Evolutionary conservation across 2,329 filamentous ascomycete species (phyloP).

Genomic region (Aspergillus texensis): DNA sequence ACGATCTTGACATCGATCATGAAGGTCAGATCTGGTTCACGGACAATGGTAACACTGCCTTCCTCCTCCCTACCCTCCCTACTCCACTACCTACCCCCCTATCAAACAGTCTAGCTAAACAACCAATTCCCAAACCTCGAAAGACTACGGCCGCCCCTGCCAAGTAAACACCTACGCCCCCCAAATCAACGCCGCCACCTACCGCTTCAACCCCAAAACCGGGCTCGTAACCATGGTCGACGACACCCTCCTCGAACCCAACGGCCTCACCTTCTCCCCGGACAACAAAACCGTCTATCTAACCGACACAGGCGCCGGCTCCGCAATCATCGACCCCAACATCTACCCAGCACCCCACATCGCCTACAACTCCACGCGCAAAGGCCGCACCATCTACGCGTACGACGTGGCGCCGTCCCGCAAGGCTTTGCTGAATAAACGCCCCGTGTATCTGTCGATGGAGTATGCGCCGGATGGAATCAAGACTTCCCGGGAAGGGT

Average conservation of each 20-base stretch:
- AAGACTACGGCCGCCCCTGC: not conserved
- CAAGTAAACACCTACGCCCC: not conserved
- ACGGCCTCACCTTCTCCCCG: not conserved
- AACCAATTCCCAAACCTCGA: no score
- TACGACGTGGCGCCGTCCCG: not conserved
- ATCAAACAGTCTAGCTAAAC: not conserved
- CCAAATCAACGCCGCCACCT: not conserved
- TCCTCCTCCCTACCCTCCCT: no score
- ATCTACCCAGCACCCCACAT: not conserved
- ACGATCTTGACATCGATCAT: not conserved
- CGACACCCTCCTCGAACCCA: not conserved
- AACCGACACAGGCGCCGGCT: not conserved
- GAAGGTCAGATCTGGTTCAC: not conserved
- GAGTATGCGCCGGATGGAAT: not conserved
- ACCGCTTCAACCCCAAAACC: not conserved
- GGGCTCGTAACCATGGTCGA: not conserved
- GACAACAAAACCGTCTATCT: not conserved
- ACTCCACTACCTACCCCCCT: no score
- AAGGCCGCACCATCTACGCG: not conserved
- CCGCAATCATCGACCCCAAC: not conserved
- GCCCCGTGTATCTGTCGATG: not conserved
- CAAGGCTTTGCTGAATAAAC: not conserved
- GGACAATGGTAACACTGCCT: not conserved
- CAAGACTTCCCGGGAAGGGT: not conserved
- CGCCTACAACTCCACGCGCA: not conserved